Evolutionary conservation across 257 asterid species (phyloP).

Genomic region (Solanum commersonii): DNA sequence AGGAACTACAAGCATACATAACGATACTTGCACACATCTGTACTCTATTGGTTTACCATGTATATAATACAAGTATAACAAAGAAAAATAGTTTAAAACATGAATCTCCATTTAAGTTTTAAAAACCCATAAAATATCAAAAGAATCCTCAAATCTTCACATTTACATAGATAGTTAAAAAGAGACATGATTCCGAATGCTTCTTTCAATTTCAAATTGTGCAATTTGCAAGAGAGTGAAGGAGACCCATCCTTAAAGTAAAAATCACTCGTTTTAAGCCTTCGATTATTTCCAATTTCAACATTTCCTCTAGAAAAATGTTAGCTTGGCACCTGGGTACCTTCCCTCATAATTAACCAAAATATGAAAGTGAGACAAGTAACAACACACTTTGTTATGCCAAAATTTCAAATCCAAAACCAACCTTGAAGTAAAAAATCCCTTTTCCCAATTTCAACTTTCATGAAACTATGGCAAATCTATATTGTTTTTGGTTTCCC

Average conservation of each 20-base stretch:
- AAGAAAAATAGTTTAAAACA: neutral
- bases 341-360: neutral
- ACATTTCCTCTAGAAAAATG: neutral
- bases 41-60: neutral
- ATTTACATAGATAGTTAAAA: neutral
- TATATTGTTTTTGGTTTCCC: neutral
- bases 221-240: neutral
- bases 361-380: neutral
- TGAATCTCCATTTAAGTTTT: neutral
- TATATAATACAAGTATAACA: neutral
- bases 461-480: neutral
- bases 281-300: neutral
- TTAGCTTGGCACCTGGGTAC: neutral
- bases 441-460: neutral
- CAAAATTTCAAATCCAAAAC: neutral
- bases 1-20: neutral
- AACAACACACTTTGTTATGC: neutral
- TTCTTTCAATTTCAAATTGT: neutral
- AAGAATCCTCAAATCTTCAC: neutral
- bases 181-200: neutral
- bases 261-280: neutral
- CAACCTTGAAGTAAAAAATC: neutral
- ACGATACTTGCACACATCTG: neutral
- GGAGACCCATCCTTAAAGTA: neutral
- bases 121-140: neutral